Evolutionary conservation across 78 protist species (phyloP), one percentile per base, ranked within the genome.

Genomic region (Anaeramoeba flamelloides): DNA sequence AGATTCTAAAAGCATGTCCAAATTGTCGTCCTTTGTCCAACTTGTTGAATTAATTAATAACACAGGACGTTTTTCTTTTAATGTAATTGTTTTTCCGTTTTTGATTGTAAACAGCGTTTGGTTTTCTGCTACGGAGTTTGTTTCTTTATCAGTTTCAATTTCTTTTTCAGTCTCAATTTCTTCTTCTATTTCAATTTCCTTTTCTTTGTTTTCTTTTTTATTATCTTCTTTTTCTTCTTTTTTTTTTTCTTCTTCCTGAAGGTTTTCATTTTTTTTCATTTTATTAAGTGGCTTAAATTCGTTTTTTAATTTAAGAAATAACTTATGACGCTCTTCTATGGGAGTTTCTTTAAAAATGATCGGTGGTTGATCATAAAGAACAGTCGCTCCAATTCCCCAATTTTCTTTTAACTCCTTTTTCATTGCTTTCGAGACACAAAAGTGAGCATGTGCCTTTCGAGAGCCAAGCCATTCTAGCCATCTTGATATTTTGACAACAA

Each of bases 351-450:
- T 8, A 53, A 53, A 53, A 53, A 53, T 22, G 31, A 22, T 17
- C 17, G 8, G 8, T 76, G 78, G 78, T 36, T 76, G 8, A 36
- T 76, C 78, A 36, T 76, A 36, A 33, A 76, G 78, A 36, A 76
- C 78, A 36, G 17, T 36, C 8, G 78, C 77, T n/a, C n/a, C n/a
- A 2, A 81, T 69, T 77, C 36, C 39, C 84, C 84, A 81, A 3
- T 2, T 2, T 2, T 8, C 0, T 39, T 2, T 41, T 41, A 82
- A 79, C 30, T 0, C 2, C 32, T 0, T n/a, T 31, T 40, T n/a
- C 86, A 85, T 85, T 4, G 88, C 88, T 0, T 4, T 36, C 8
- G 83, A 64, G 0, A 85, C 88, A 41, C 81, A 36, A 3, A 82
- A 34, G 39, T 85, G 79, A 69, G 32, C 77, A n/a, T 69, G 39